These are phyloP conservation scores for Phialophora verrucosa DNA, from an alignment of 2,329 filamentous ascomycete species.

Conservation along the genomic window DNA sequence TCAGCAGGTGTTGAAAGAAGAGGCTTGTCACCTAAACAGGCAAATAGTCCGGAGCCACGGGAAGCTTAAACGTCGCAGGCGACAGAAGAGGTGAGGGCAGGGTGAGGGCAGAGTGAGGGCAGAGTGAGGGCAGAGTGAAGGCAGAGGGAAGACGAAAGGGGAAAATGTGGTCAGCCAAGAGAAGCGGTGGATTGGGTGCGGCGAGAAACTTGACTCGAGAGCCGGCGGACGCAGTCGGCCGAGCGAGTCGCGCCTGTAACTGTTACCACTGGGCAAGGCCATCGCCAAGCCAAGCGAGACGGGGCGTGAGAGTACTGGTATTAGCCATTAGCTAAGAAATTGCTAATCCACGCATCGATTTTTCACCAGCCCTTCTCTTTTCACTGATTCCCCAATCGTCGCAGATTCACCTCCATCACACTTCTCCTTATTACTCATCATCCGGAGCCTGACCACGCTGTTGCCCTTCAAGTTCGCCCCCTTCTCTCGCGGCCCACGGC, in stretches of 20 bases:
- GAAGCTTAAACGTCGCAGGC: conserved; percentile 3
- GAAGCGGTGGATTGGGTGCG: background rate
- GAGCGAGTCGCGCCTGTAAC: background rate
- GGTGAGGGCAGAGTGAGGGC: background rate
- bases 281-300: background rate
- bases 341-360: conserved; percentile 29
- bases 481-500: conserved; percentile 3
- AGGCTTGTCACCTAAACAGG: conserved; percentile 15
- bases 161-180: conserved; percentile 28
- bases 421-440: conserved; percentile 26
- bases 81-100: background rate
- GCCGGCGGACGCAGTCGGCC: background rate
- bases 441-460: conserved; percentile 13
- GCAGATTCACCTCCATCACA: background rate
- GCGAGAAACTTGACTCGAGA: background rate
- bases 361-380: background rate
- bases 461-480: background rate
- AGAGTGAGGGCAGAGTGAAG: background rate
- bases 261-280: too few species aligned
- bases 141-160: conserved; percentile 5
- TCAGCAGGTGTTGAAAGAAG: conserved; percentile 11
- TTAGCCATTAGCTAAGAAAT: conserved; percentile 37
- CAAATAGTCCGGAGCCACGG: conserved; percentile 23
- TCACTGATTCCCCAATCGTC: conserved; percentile 4
- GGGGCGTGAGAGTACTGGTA: background rate